phyloP scores from a whole-genome alignment of 83 land plant genomes.

The Isoetes engelmannii region DNA sequence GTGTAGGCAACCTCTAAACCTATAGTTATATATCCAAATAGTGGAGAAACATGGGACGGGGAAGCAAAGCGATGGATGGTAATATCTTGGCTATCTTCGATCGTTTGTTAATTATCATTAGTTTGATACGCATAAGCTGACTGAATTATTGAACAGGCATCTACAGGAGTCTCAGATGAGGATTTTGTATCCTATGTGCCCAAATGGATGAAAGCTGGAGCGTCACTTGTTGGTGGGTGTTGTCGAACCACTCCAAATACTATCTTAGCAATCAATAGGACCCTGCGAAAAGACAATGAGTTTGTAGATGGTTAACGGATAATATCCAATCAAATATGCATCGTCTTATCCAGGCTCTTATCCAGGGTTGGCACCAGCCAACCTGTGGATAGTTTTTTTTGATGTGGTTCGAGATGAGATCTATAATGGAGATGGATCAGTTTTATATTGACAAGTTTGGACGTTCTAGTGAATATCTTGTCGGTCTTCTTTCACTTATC shows the following conservation, averaged over 20 bases:
- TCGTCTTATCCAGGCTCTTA: too few relatives aligned
- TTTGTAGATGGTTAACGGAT: too few relatives aligned
- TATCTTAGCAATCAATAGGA: conserved; percentile 43
- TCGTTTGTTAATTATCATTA: neutral
- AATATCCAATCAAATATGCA: too few relatives aligned
- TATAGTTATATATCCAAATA: conserved; percentile 7
- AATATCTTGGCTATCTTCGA: neutral
- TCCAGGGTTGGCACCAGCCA: too few relatives aligned
- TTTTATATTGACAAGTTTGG: too few relatives aligned
- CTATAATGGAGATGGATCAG: too few relatives aligned
- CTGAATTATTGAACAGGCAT: conserved; percentile 46
- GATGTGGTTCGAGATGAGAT: too few relatives aligned
- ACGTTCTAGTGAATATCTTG: too few relatives aligned
- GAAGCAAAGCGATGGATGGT: conserved; percentile 9
- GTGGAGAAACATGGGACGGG: neutral
- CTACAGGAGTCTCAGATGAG: conserved; percentile 74
- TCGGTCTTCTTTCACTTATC: too few relatives aligned
- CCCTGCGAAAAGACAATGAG: too few relatives aligned
- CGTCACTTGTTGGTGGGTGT: conserved; percentile 84
- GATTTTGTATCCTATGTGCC: conserved; percentile 84
- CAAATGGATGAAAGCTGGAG: conserved; percentile 76
- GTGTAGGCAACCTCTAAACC: neutral
- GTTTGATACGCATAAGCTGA: neutral
- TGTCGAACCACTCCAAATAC: conserved; percentile 90
- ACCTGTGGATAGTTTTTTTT: too few relatives aligned